phyloP scores from a whole-genome alignment of 768 basidiomycete species.

The Pleurotus cornucopiae region DNA sequence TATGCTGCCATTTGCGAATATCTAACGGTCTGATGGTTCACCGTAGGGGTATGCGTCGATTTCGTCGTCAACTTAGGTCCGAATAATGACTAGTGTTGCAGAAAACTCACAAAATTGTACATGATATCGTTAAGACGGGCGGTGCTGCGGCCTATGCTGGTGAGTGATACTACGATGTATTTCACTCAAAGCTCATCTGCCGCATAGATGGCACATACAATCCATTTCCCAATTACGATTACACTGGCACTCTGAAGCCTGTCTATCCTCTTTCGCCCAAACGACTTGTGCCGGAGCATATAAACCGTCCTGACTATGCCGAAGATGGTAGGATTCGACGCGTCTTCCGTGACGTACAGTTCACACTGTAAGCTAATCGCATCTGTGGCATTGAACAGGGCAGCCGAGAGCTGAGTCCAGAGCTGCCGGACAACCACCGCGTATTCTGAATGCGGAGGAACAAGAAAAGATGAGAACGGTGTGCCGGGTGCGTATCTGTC shows the following conservation, averaged over 20 bases:
- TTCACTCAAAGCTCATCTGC: background rate
- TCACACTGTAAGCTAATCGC: background rate
- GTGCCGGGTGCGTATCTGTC: slow-evolving; percentile 61
- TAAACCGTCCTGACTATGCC: slow-evolving; percentile 87
- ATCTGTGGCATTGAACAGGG: slow-evolving; percentile 33
- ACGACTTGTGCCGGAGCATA: slow-evolving; percentile 76
- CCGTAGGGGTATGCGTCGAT: slow-evolving; percentile 22
- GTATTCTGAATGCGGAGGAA: slow-evolving; percentile 65
- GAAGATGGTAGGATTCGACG: slow-evolving; percentile 31
- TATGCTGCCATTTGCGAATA: background rate
- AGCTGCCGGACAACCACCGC: slow-evolving; percentile 55
- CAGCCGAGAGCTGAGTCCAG: slow-evolving; percentile 56
- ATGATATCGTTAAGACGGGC: slow-evolving; percentile 43
- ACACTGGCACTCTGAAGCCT: slow-evolving; percentile 76
- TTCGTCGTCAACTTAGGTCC: background rate
- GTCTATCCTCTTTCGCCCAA: slow-evolving; percentile 83
- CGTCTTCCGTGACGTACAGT: slow-evolving; percentile 3
- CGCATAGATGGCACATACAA: slow-evolving; percentile 69
- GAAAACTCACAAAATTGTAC: slow-evolving; percentile 82
- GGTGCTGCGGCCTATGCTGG: background rate
- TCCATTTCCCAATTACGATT: slow-evolving; percentile 74
- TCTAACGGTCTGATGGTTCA: background rate
- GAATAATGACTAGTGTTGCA: slow-evolving; percentile 22
- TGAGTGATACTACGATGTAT: background rate
- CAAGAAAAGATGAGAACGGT: slow-evolving; percentile 87